These are phyloP conservation scores for Boletus pseudopeckii DNA, from an alignment of 768 basidiomycete genomes.

Conservation along the genomic window DNA sequence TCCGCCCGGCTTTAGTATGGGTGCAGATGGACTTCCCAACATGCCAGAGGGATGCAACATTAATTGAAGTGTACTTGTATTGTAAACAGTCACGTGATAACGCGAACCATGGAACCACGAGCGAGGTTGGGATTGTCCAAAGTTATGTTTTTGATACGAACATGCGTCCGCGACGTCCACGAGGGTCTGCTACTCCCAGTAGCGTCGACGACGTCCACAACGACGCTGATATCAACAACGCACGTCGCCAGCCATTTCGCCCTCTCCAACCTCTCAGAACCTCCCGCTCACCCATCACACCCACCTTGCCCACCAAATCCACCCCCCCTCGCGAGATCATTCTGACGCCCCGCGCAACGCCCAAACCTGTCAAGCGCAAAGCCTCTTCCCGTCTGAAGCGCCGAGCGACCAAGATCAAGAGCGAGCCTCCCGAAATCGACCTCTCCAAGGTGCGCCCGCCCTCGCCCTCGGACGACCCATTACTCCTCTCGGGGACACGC, in stretches of 20 bases:
- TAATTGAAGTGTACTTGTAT: background rate
- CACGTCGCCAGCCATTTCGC: conserved; percentile 19
- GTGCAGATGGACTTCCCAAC: conserved; percentile 51
- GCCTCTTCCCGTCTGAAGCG: conserved; percentile 23
- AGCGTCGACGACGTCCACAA: background rate
- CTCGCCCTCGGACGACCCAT: conserved; percentile 73
- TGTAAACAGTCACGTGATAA: conserved; percentile 10
- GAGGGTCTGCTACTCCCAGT: conserved; percentile 8
- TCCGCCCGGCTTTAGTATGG: conserved; percentile 63
- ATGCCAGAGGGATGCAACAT: conserved; percentile 33
- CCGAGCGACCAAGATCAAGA: conserved; percentile 42
- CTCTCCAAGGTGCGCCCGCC: conserved; percentile 59
- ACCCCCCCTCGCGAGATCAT: conserved; percentile 67
- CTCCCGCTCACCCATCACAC: conserved; percentile 28
- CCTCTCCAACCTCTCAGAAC: conserved; percentile 12
- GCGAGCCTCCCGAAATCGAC: conserved; percentile 63
- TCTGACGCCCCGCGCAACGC: conserved; percentile 32
- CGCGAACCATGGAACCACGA: background rate
- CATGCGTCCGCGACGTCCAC: conserved; percentile 18
- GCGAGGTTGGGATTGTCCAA: conserved; percentile 2
- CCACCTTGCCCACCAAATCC: conserved; percentile 48
- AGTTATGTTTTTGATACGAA: conserved; percentile 13
- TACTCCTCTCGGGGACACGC: conserved; percentile 51
- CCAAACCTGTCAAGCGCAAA: conserved; percentile 41
- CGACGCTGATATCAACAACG: background rate